Conservation (phyloP, 345 rosid genomes). For the Anastatica hierochuntica region DNA sequence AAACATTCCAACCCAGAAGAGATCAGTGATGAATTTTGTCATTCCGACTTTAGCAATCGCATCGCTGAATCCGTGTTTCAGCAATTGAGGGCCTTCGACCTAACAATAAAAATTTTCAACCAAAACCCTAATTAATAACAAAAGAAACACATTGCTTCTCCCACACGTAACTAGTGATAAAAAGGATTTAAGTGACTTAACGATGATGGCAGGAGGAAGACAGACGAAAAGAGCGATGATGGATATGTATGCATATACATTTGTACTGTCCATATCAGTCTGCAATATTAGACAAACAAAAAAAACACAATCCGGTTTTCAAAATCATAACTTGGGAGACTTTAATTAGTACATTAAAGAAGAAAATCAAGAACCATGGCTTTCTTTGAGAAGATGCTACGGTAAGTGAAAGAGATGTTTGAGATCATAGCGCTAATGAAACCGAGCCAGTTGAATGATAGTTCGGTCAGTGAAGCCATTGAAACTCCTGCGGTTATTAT, state of each 20-base stretch:
- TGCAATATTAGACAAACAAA: conserved; percentile 15
- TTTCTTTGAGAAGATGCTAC: conserved; percentile 93
- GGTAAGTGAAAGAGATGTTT: conserved; percentile 88
- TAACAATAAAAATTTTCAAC: conserved; percentile 19
- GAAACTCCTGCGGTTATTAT: conserved; percentile 46
- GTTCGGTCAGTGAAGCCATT: conserved; percentile 87
- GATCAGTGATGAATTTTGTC: conserved; percentile 77
- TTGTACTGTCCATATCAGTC: conserved; percentile 99
- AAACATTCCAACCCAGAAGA: conserved; percentile 98
- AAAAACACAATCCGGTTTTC: not conserved
- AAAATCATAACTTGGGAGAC: not conserved
- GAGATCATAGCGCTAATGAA: conserved; percentile 98
- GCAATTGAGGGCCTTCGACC: conserved; percentile 86
- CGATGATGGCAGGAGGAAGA: conserved; percentile 85
- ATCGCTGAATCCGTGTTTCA: conserved; percentile 64
- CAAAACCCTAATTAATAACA: too few species aligned
- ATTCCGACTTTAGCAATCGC: conserved; percentile 87
- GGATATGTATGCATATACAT: conserved; percentile 88
- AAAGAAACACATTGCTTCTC: not conserved
- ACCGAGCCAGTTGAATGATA: conserved; percentile 93
- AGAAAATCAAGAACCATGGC: conserved; percentile 61
- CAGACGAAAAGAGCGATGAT: conserved; percentile 86
- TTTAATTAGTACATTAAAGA: not conserved
- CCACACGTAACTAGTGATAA: not conserved
- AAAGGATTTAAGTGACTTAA: conserved; percentile 33